Base-by-base conservation (phyloP, 768 basidiomycete genomes). In the Cystobasidium onofrii region DNA sequence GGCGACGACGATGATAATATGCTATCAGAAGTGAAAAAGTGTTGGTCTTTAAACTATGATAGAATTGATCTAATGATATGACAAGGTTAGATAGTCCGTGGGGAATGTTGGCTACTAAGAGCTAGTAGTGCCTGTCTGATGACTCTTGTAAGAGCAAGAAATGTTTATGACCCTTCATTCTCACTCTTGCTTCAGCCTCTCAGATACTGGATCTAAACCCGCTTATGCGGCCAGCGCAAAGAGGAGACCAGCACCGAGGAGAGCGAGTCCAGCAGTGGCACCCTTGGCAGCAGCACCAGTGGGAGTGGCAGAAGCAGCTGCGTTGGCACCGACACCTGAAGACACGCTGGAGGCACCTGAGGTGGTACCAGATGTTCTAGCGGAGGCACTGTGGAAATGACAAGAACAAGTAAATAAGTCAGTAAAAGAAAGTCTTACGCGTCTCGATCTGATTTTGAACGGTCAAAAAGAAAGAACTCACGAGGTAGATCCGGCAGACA, bases 181-280 rank as follows among this genome's bases (percentile, higher is more conserved):
- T n/a, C n/a, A n/a, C n/a, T n/a, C n/a, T n/a, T n/a, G n/a, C n/a
- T n/a, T n/a, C n/a, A n/a, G n/a, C n/a, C n/a, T n/a, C n/a, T n/a
- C n/a, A n/a, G 39, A 39, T 15, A 39, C 39, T 55, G 18, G 54
- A 18, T 25, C 12, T 6, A 55, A 55, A 31, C n/a, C 64, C 25
- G 18, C 31, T 52, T 69, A 69, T 50, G 66, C 63, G 63, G 39
- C 66, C 66, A 69, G 66, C 41, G 66, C 66, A 31, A 50, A 52
- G 66, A 69, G 66, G 44, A 69, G 13, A 54, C 66, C 66, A 52
- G 41, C 66, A 54, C 13, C 66, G 66, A 69, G 66, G 9, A 54
- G 31, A 34, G 39, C 66, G 41, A 69, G 15, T n/a, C 41, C 44
- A 29, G 66, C 66, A 23, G n/a, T 50, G 31, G 66, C 31, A 52